Conservation (phyloP, 2,329 filamentous ascomycete genomes). For the Arthrinium phaeospermum region DNA sequence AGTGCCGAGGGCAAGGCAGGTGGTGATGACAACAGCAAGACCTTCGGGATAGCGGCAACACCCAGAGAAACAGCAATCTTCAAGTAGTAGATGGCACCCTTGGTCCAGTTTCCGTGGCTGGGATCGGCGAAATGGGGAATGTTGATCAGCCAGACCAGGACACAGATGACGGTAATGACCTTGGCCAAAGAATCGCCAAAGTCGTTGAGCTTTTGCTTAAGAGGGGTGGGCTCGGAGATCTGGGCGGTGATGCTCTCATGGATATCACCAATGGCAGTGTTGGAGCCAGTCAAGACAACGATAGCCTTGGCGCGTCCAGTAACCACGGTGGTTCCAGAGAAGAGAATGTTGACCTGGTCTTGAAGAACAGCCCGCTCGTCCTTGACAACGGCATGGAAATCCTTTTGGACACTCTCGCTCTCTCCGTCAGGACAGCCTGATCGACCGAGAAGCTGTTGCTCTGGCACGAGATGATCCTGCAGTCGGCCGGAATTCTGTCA, state of each 20-base stretch:
- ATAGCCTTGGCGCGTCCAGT: constrained; percentile 91
- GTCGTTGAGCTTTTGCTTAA: constrained; percentile 99
- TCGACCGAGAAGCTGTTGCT: constrained; percentile 98
- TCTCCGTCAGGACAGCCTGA: constrained; percentile 95
- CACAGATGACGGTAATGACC: constrained; percentile 96
- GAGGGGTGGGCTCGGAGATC: constrained; percentile 93
- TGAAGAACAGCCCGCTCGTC: constrained; percentile 92
- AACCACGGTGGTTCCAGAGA: constrained; percentile 97
- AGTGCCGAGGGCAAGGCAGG: constrained; percentile 92
- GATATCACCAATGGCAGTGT: constrained; percentile 96
- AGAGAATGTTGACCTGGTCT: constrained; percentile 97
- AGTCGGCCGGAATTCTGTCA: constrained; percentile 93
- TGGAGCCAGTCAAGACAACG: constrained; percentile 86
- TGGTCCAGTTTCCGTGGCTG: constrained; percentile 89
- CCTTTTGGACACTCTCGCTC: constrained; percentile 95
- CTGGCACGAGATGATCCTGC: constrained; percentile 84
- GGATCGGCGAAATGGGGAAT: constrained; percentile 96
- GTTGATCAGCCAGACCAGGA: constrained; percentile 98
- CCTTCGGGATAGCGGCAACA: constrained; percentile 98
- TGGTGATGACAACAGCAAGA: constrained; percentile 98
- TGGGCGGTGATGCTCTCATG: constrained; percentile 98
- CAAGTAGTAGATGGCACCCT: constrained; percentile 98
- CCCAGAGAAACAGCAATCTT: constrained; percentile 99
- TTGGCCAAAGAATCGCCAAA: constrained; percentile 96
- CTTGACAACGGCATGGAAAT: constrained; percentile 66